Conservation (phyloP, 2,329 filamentous ascomycete genomes). For the Phyllosticta paracitricarpa region DNA sequence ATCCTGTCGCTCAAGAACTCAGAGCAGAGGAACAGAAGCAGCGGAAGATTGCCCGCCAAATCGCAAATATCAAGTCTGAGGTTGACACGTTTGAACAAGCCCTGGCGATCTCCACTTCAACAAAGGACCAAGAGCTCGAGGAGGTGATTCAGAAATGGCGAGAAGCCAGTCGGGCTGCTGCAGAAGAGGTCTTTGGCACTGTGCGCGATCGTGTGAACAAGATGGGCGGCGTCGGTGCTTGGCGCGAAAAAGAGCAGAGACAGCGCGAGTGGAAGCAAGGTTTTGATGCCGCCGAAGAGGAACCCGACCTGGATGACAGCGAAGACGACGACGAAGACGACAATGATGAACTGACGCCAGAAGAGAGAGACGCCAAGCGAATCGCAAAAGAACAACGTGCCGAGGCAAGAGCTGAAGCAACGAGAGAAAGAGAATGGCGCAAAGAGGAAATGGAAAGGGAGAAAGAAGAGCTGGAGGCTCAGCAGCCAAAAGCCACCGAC, state of each 20-base stretch:
- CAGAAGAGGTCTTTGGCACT: slow-evolving; percentile 55
- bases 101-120: slow-evolving; percentile 28
- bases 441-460: slow-evolving; percentile 31
- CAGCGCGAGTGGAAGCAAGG: slow-evolving; percentile 29
- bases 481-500: slow-evolving; percentile 22
- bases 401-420: slow-evolving; percentile 36
- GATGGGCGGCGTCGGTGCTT: slow-evolving; percentile 53
- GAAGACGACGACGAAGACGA: slow-evolving; percentile 27
- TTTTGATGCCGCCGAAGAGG: slow-evolving; percentile 23
- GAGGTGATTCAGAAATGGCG: slow-evolving; percentile 52
- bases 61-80: slow-evolving; percentile 20
- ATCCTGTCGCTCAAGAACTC: neutral
- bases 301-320: slow-evolving; percentile 15
- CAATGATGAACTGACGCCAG: slow-evolving; percentile 23
- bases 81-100: slow-evolving; percentile 35
- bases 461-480: slow-evolving; percentile 25
- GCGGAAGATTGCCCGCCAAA: slow-evolving; percentile 9
- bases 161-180: slow-evolving; percentile 48
- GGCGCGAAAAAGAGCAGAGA: slow-evolving; percentile 32
- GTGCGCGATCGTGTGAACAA: slow-evolving; percentile 51
- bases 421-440: slow-evolving; percentile 18
- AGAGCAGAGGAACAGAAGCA: slow-evolving; percentile 4
- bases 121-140: slow-evolving; percentile 45
- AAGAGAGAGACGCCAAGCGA: slow-evolving; percentile 24
- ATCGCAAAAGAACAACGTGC: slow-evolving; percentile 30